These are phyloP conservation scores for Vitis hybrid DNA, from an alignment of 177 flowering plant species.

Conservation along the genomic window DNA sequence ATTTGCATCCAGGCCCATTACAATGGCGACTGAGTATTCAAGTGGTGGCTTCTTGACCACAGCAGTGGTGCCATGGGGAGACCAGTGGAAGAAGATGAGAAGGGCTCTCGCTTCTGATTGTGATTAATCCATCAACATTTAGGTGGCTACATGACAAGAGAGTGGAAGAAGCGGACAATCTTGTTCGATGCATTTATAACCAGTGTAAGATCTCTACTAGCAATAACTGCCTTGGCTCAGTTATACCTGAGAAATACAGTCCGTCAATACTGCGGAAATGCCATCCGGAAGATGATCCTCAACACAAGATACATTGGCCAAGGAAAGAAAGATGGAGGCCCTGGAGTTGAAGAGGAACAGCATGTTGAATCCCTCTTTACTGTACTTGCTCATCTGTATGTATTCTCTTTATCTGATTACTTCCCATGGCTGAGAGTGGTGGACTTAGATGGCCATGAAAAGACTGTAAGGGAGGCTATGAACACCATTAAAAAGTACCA, in stretches of 20 bases:
- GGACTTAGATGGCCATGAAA: too few species aligned
- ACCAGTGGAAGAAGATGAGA: conserved; percentile 21
- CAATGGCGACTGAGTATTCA: conserved; percentile 10
- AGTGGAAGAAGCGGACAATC: conserved; percentile 16
- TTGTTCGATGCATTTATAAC: neutral
- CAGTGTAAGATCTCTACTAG: too few species aligned
- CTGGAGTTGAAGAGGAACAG: neutral
- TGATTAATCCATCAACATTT: neutral
- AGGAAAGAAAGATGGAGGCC: conserved; percentile 6
- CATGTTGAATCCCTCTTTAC: neutral
- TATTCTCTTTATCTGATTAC: conserved; percentile 4
- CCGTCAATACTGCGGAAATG: too few species aligned
- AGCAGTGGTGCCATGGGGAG: conserved; percentile 9
- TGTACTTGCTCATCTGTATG: neutral
- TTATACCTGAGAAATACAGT: too few species aligned
- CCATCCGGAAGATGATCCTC: neutral
- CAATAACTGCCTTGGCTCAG: too few species aligned
- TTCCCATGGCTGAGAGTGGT: neutral
- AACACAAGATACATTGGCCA: neutral
- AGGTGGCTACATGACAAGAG: conserved; percentile 15
- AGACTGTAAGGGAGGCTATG: too few species aligned
- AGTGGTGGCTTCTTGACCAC: too few species aligned
- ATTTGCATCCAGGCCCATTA: conserved; percentile 16
- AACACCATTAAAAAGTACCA: too few species aligned
- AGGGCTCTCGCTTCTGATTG: conserved; percentile 1